Base-by-base conservation (phyloP, 345 rosid species). In the Carallia brachiata region DNA sequence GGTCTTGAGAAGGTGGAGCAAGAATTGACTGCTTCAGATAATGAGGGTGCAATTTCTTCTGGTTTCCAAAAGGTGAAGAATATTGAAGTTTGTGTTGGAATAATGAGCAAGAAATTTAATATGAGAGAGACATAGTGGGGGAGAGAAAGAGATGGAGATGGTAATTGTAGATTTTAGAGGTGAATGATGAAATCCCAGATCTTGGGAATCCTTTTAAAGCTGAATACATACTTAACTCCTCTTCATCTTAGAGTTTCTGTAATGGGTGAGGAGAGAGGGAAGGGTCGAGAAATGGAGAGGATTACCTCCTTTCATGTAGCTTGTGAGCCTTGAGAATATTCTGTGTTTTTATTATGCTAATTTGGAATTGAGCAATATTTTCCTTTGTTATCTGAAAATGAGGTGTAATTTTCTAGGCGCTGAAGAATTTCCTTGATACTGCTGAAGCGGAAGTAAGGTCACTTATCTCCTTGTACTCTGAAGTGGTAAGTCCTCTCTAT, bases 1-100 rank as follows among this genome's bases (percentile, higher is more conserved):
- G 99, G 99, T 76, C 93, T 95, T 76, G 97, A 92, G 74, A 95
- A 95, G 84, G 92, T 95, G 31, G 92, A 81, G 71, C 90, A 89
- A 84, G 99, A 95, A 73, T 97, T 95, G 54, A 39, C 78, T 27
- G 89, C 90, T 82, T 95, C 99, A 65, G 89, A 85, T 77, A 84
- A 81, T 72, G 99, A 95, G 77, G 99, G 96, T 82, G 81, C 77
- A 66, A 81, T 92, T 67, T 95, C 97, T 77, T 28, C 78, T 28
- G 97, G 97, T 62, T 95, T 95, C 78, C 96, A 88, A 66, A 85
- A 86, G 90, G 99, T 91, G 73, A 89, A 89, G 61, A 69, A 15
- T 19, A 44, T 32, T 78, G 37, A 50, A 53, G 52, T 9, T 31
- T 39, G 52, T 37, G 50, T 39, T 5, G 17, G 77, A 65, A 53